These are phyloP conservation scores for Macaranga tanarius DNA, from an alignment of 441 rosid species.

Conservation along the genomic window DNA sequence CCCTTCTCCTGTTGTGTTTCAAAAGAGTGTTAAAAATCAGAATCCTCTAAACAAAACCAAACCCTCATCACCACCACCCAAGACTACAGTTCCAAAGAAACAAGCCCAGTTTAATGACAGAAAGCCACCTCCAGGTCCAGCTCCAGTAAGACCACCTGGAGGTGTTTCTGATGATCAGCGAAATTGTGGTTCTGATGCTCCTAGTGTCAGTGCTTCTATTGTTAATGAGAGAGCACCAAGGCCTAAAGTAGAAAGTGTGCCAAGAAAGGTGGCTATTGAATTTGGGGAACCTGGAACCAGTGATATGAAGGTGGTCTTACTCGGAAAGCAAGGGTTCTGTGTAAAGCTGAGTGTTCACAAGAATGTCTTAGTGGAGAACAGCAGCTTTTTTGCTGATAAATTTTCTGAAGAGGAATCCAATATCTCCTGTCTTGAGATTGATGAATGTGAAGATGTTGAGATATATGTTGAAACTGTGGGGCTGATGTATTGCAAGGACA, in stretches of 20 bases:
- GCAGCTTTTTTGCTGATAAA: constrained; percentile 68
- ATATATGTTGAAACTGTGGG: constrained; percentile 90
- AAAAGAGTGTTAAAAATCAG: constrained; percentile 68
- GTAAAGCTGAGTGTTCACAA: constrained; percentile 90
- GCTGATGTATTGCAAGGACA: constrained; percentile 88
- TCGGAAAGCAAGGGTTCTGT: constrained; percentile 90
- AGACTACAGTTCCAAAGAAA: constrained; percentile 45
- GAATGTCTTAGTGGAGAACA: constrained; percentile 65
- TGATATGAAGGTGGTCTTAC: constrained; percentile 74
- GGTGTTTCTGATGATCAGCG: constrained; percentile 52
- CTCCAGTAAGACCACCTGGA: constrained; percentile 56
- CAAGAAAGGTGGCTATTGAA: constrained; percentile 89
- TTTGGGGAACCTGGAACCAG: constrained; percentile 90
- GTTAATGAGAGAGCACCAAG: constrained; percentile 62
- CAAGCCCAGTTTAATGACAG: constrained; percentile 49
- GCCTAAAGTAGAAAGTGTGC: constrained; percentile 72
- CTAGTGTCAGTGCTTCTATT: constrained; percentile 41
- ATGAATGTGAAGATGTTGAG: constrained; percentile 84
- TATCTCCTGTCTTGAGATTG: constrained; percentile 69
- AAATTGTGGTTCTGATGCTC: constrained; percentile 33
- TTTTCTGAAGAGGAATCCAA: constrained; percentile 53
- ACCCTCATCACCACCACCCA: constrained; percentile 63
- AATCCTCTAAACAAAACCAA: constrained; percentile 66
- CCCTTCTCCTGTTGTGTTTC: constrained; percentile 90
- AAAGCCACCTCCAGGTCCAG: constrained; percentile 46